Evolutionary conservation across 139 green algal species (phyloP).

Genomic region (Picochlorum sp.): DNA sequence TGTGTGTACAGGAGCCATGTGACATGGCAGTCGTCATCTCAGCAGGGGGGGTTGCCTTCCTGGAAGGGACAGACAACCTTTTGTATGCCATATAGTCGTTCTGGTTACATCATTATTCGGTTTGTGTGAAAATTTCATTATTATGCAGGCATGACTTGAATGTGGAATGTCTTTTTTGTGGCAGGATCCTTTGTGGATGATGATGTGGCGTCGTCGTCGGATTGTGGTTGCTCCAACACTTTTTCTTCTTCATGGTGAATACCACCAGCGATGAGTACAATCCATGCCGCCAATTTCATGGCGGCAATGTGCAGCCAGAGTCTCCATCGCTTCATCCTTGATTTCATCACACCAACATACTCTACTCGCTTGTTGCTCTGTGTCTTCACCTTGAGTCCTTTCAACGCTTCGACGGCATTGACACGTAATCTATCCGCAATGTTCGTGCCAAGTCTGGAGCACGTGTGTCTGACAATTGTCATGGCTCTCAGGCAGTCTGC

Average conservation of each 20-base stretch:
- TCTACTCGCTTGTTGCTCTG: not conserved
- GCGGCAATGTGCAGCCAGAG: conserved; percentile 10
- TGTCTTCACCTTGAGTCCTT: conserved; percentile 12
- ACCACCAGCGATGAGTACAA: conserved; percentile 6
- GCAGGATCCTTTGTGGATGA: too few relatives aligned
- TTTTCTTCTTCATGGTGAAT: not conserved
- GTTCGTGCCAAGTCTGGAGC: conserved; percentile 27
- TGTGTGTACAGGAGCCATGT: too few relatives aligned
- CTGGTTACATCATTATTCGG: too few relatives aligned
- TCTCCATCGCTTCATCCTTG: conserved; percentile 16
- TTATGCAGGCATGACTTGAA: too few relatives aligned
- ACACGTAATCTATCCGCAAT: conserved; percentile 44
- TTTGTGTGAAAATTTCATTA: too few relatives aligned
- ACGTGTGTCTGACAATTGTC: conserved; percentile 33
- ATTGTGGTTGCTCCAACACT: not conserved
- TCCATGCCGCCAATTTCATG: conserved; percentile 17
- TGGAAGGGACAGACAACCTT: not conserved
- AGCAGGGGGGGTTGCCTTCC: too few relatives aligned
- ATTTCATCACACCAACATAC: not conserved
- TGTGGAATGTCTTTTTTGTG: too few relatives aligned
- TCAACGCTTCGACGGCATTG: conserved; percentile 37
- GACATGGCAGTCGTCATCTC: too few relatives aligned
- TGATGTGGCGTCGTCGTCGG: too few relatives aligned
- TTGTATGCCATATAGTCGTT: not conserved
- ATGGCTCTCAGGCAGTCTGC: conserved; percentile 47